Evolutionary conservation across 2,329 filamentous ascomycete genomes (phyloP).

Genomic region (Phialophora chinensis): DNA sequence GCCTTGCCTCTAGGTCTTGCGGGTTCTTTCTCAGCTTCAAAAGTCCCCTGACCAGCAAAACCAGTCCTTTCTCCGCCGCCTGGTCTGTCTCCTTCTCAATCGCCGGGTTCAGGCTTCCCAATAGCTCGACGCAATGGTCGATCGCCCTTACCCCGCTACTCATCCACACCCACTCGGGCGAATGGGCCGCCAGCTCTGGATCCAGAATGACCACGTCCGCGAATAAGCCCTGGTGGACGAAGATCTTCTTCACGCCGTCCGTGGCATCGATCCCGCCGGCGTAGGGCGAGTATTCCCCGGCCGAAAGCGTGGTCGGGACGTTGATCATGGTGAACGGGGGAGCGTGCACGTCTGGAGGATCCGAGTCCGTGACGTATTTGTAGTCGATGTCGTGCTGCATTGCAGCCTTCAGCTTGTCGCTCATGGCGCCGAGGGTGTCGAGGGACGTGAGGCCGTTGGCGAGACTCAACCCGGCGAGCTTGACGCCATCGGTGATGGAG

Average conservation of each 20-base stretch:
- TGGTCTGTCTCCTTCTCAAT: constrained; percentile 27
- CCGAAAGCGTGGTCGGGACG: constrained; percentile 52
- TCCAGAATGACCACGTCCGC: constrained; percentile 33
- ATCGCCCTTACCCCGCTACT: constrained; percentile 42
- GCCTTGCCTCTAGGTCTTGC: constrained; percentile 35
- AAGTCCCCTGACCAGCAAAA: constrained; percentile 39
- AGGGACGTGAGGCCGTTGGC: constrained; percentile 13
- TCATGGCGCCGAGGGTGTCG: constrained; percentile 12
- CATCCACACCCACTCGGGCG: constrained; percentile 41
- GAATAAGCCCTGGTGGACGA: constrained; percentile 20
- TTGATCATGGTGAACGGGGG: constrained; percentile 41
- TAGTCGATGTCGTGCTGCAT: constrained; percentile 29
- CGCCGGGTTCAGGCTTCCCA: constrained; percentile 34
- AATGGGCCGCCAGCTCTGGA: constrained; percentile 41
- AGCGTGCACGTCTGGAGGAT: constrained; percentile 18
- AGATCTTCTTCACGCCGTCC: constrained; percentile 29
- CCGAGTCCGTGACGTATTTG: constrained; percentile 14
- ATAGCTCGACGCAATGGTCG: constrained; percentile 43
- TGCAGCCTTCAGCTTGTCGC: constrained; percentile 21
- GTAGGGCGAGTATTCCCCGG: constrained; percentile 49
- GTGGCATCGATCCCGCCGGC: constrained; percentile 50
- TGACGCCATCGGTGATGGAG: constrained; percentile 26
- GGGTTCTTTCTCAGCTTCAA: constrained; percentile 40
- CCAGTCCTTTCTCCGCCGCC: constrained; percentile 39
- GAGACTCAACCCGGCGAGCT: constrained; percentile 21